Percentiles rank a stretch among this genome's conserved stretches.
phyloP scores from a whole-genome alignment of 2,329 filamentous ascomycete species.

The Corinectria fuckeliana region DNA sequence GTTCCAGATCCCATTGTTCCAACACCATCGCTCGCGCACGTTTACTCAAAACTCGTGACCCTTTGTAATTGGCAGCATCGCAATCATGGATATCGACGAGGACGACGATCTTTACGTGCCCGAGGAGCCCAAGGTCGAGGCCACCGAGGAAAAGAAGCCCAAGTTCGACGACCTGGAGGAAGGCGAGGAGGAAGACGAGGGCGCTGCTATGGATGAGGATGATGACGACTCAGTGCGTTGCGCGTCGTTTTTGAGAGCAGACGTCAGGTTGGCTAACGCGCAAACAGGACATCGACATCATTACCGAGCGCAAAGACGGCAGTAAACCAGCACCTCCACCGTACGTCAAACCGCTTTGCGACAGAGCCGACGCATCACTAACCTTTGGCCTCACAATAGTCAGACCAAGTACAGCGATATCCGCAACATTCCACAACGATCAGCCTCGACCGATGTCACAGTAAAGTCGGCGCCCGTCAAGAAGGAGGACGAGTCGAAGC shows the following conservation, averaged over 20 bases:
- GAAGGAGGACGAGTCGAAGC: constrained; percentile 52
- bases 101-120: constrained; percentile 72
- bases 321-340: constrained; percentile 64
- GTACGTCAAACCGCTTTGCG: constrained; percentile 48
- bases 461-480: constrained; percentile 54
- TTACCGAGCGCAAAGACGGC: constrained; percentile 71
- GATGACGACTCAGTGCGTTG: constrained; percentile 53
- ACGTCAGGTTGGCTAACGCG: constrained; percentile 7
- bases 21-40: not conserved
- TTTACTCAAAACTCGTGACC: not conserved
- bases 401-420: constrained; percentile 70
- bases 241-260: not conserved
- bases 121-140: constrained; percentile 58
- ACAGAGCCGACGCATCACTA: constrained; percentile 16
- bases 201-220: constrained; percentile 66
- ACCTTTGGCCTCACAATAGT: constrained; percentile 42
- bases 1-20: constrained; percentile 15
- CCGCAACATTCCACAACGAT: constrained; percentile 67
- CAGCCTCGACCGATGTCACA: constrained; percentile 58
- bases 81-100: constrained; percentile 69
- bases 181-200: constrained; percentile 69
- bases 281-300: constrained; percentile 69
- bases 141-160: constrained; percentile 39
- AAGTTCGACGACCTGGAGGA: constrained; percentile 65
- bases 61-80: constrained; percentile 4